A percentile compares a stretch with the other conserved stretches of the same genome.
These are phyloP conservation scores for Colletotrichum euphorbiae DNA, from an alignment of 2,329 filamentous ascomycete species.

Conservation along the genomic window DNA sequence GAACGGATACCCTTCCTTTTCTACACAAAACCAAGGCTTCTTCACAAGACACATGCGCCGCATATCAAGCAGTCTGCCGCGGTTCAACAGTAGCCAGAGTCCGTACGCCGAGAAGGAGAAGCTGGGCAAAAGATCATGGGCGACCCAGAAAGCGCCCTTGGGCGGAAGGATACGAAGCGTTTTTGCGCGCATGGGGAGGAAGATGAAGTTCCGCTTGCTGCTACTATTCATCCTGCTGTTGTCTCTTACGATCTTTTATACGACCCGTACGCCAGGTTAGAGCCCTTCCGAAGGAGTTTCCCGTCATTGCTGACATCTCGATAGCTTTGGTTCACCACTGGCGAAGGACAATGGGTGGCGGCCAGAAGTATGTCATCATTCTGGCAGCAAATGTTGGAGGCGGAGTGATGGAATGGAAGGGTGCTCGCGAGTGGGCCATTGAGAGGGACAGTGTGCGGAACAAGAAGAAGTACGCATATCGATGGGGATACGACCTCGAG, in stretches of 20 bases:
- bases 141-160: constrained; percentile 57
- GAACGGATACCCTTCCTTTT: constrained; percentile 81
- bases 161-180: constrained; percentile 60
- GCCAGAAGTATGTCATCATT: constrained; percentile 92
- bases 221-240: constrained; percentile 70
- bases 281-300: constrained; percentile 18
- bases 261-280: constrained; percentile 75
- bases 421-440: constrained; percentile 96
- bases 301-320: constrained; percentile 43
- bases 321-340: constrained; percentile 70
- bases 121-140: constrained; percentile 69
- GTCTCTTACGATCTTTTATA: constrained; percentile 74
- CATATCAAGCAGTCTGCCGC: constrained; percentile 82
- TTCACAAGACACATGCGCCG: constrained; percentile 86
- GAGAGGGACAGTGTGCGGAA: constrained; percentile 96
- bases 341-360: constrained; percentile 83
- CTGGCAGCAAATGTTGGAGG: constrained; percentile 94
- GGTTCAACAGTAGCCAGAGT: constrained; percentile 66
- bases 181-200: constrained; percentile 68
- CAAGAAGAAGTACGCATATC: constrained; percentile 86
- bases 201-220: constrained; percentile 72
- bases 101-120: constrained; percentile 84
- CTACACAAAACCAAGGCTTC: constrained; percentile 86
- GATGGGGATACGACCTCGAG: constrained; percentile 96
- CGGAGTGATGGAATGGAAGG: constrained; percentile 99